Percentiles rank a stretch among this genome's conserved stretches.
Conservation (phyloP, 2,329 filamentous ascomycete species). For the Cladosporium sphaerospermum region DNA sequence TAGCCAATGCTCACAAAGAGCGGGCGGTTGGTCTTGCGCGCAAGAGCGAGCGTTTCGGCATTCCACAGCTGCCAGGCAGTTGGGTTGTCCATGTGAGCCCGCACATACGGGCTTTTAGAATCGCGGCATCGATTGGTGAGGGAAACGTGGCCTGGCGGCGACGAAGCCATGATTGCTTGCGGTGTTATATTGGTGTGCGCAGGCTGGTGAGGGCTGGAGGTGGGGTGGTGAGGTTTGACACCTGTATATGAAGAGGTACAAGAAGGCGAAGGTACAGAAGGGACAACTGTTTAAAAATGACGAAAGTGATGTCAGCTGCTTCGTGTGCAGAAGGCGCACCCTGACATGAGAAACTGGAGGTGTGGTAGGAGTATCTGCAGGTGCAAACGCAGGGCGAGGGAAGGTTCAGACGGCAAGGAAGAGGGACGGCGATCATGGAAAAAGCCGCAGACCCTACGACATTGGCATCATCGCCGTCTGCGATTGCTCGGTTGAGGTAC, state of each 20-base stretch:
- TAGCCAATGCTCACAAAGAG: slow-evolving; percentile 95
- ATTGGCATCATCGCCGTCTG: neutral
- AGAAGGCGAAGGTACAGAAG: neutral
- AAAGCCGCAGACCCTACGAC: neutral
- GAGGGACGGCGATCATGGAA: slow-evolving; percentile 5
- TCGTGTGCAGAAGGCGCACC: neutral
- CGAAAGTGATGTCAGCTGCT: neutral
- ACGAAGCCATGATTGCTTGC: slow-evolving; percentile 3
- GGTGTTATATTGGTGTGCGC: neutral
- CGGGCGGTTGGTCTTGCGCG: slow-evolving; percentile 74
- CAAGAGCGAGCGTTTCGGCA: slow-evolving; percentile 67
- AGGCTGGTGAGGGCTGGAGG: neutral
- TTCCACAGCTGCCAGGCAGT: slow-evolving; percentile 91
- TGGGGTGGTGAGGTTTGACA: neutral
- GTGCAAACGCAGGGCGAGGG: neutral
- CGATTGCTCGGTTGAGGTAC: neutral
- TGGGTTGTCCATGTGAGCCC: slow-evolving; percentile 69
- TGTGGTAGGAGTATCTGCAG: neutral
- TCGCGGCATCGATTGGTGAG: slow-evolving; percentile 50
- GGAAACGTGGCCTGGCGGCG: slow-evolving; percentile 15
- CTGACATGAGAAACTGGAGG: neutral
- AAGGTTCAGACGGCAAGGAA: neutral
- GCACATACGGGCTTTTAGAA: slow-evolving; percentile 63
- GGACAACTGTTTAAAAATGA: neutral
- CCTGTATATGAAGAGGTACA: neutral